Evolutionary conservation across 495 filamentous ascomycete species (phyloP), one percentile per base, ranked within the genome.

Genomic region (Tuber umbilicatum): DNA sequence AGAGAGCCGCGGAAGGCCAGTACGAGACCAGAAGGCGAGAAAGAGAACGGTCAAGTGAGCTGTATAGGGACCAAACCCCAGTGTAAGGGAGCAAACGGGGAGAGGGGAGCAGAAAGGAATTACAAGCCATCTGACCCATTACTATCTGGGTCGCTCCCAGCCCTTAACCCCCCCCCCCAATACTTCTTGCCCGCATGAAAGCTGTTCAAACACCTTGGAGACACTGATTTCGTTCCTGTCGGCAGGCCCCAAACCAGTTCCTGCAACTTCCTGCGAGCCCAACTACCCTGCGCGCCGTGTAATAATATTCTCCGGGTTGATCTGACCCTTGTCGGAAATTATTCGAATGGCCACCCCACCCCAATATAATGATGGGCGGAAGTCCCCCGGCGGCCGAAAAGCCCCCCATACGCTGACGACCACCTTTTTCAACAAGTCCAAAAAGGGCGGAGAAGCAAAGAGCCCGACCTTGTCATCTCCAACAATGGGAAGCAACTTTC

Each of bases 321-420:
- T 73, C 75, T 78, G 72, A 79, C 55, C 69, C 72, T 67, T 69
- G 71, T 72, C 76, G 72, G 69, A 72, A 70, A 70, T 47, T 74
- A 72, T 72, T 69, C 64, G 41, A 74, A 81, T 81, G 80, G 70
- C 80, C 73, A 79, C 80, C 50, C 78, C 76, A 71, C 73, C 80
- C 60, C 73, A 81, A 72, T 71, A 74, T 64, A 40, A 73, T 73
- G 80, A 81, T 71, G 79, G 76, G 31, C 76, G 79, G 50, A 81
- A 72, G 68, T 79, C 79, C 27, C 79, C 80, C n/a, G 75, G 55
- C 37, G 74, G 71, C 74, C 76, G 80, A 43, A 81, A 81, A 70
- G 79, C 68, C 38, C 79, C 80, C 70, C 74, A 81, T 74, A 70
- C 79, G 23, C 75, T 81, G 69, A 79, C 80, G 39, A 81, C 80